These are phyloP conservation scores for Quercus mongolica DNA, from an alignment of 306 rosid genomes.

Conservation along the genomic window DNA sequence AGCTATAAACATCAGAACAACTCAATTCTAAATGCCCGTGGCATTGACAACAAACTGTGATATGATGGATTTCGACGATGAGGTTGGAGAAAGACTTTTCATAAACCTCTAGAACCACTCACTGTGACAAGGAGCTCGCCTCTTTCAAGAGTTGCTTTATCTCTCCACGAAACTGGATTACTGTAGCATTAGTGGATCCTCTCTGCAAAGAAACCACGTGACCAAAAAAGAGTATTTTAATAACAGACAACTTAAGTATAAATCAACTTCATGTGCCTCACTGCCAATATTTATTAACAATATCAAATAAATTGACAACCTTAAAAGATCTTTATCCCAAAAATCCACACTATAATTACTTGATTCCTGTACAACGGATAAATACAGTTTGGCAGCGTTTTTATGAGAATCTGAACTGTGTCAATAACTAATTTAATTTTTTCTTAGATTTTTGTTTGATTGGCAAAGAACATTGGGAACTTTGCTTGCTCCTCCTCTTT, in stretches of 20 bases:
- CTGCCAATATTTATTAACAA: background rate
- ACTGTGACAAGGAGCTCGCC: slow-evolving; percentile 80
- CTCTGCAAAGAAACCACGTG: slow-evolving; percentile 32
- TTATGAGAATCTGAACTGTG: too few species aligned
- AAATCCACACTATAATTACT: background rate
- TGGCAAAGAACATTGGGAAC: too few species aligned
- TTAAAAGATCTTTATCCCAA: background rate
- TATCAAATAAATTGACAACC: background rate
- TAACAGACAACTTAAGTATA: background rate
- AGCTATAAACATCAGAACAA: background rate
- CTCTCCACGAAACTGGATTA: slow-evolving; percentile 49
- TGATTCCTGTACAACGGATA: background rate
- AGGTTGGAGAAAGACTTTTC: background rate
- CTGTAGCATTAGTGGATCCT: slow-evolving; percentile 41
- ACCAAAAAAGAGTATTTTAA: background rate
- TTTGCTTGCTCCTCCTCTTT: too few species aligned
- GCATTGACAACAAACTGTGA: background rate
- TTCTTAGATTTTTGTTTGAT: too few species aligned
- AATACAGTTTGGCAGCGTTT: background rate
- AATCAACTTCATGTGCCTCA: background rate
- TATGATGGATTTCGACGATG: background rate
- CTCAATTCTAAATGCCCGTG: background rate
- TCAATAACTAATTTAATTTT: too few species aligned
- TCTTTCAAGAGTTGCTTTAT: slow-evolving; percentile 71
- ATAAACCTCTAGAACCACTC: slow-evolving; percentile 30